Evolutionary conservation across 768 basidiomycete genomes (phyloP).

Genomic region (Phylloporus arenicola): DNA sequence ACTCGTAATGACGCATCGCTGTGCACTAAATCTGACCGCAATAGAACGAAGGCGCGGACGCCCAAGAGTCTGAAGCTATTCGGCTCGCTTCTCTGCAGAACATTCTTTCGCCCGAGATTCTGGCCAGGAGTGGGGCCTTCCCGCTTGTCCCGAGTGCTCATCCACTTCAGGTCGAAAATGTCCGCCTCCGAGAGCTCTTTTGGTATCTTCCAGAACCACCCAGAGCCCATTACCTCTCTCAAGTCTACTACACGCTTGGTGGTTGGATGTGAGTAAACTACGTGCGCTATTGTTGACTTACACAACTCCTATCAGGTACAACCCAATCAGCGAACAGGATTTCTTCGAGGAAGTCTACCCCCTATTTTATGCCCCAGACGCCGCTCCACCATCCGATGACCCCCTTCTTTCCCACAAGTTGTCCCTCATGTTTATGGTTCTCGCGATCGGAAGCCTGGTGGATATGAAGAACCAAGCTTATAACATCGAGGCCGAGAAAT

Average conservation of each 20-base stretch:
- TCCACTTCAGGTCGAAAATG: conserved; percentile 36
- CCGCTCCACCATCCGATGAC: conserved; percentile 43
- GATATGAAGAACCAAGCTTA: conserved; percentile 52
- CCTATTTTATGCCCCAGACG: conserved; percentile 49
- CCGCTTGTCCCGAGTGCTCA: conserved; percentile 47
- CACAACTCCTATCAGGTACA: conserved; percentile 44
- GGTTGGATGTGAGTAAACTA: conserved; percentile 59
- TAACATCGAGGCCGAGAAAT: conserved; percentile 64
- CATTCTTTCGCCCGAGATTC: conserved; percentile 56
- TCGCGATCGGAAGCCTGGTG: conserved; percentile 63
- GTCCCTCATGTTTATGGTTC: conserved; percentile 58
- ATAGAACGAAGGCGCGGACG: conserved; percentile 59
- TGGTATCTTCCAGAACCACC: conserved; percentile 66
- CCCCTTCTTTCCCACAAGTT: conserved; percentile 54
- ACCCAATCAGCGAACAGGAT: conserved; percentile 54
- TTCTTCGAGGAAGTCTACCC: conserved; percentile 58
- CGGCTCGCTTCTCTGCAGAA: conserved; percentile 45
- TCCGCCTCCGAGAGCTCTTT: conserved; percentile 51
- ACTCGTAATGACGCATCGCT: not conserved
- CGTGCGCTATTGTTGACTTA: conserved; percentile 6
- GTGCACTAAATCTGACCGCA: conserved; percentile 7
- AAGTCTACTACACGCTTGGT: conserved; percentile 58
- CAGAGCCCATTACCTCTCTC: conserved; percentile 55
- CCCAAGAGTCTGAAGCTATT: conserved; percentile 44
- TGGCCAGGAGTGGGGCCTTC: conserved; percentile 59